A percentile compares a stretch with the other conserved stretches of the same genome.
These are phyloP conservation scores for Blepharisma japonicum DNA, from an alignment of 73 alveolate species.

Conservation along the genomic window DNA sequence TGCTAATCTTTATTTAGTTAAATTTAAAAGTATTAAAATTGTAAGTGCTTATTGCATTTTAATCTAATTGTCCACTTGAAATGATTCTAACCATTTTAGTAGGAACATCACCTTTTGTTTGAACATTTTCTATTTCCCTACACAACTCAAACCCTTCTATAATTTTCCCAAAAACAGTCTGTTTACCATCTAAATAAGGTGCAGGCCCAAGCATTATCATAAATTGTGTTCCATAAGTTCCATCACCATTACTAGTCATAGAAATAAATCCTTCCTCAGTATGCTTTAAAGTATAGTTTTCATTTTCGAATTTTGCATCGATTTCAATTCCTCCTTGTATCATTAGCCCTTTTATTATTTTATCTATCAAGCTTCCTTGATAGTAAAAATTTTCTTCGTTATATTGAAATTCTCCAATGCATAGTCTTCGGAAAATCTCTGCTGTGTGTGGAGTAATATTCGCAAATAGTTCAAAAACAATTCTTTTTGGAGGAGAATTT, in stretches of 20 bases:
- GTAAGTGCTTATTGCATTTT: no score
- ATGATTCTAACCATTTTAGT: constrained; percentile 55
- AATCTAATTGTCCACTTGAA: constrained; percentile 80
- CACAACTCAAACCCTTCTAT: constrained; percentile 71
- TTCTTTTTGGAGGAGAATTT: constrained; percentile 76
- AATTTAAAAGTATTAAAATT: no score
- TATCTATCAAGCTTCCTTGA: constrained; percentile 78
- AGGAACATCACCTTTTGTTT: constrained; percentile 88
- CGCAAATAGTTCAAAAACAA: constrained; percentile 88
- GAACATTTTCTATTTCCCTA: constrained; percentile 59
- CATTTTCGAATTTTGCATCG: constrained; percentile 88
- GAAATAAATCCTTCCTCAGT: constrained; percentile 83
- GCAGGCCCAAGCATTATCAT: constrained; percentile 79
- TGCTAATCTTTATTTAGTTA: no score
- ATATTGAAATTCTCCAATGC: constrained; percentile 93
- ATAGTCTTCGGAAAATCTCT: constrained; percentile 95
- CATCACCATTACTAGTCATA: constrained; percentile 91
- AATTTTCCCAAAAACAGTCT: constrained; percentile 94
- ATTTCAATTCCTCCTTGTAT: constrained; percentile 90
- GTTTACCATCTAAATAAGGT: constrained; percentile 92
- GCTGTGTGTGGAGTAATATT: constrained; percentile 93
- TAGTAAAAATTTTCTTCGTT: constrained; percentile 52
- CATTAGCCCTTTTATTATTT: constrained; percentile 79
- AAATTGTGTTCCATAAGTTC: constrained; percentile 92
- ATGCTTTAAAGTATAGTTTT: constrained; percentile 74